Base-by-base conservation (phyloP, 148 eudicot species). In the Linanthus parryae region DNA sequence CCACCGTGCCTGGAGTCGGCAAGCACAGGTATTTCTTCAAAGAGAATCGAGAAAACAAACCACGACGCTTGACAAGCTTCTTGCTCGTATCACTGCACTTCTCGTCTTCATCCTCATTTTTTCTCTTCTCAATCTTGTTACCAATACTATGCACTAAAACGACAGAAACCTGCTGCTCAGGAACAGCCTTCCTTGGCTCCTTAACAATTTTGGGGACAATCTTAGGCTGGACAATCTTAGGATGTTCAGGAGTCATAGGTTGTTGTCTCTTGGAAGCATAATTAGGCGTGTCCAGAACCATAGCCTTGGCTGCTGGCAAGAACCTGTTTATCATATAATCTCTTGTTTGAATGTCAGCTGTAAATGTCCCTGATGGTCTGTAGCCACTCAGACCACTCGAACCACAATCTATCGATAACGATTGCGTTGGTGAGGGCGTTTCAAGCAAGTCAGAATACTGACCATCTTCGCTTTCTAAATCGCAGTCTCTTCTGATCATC, bases 251-350 rank as follows among this genome's bases (percentile, higher is more conserved):
- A 31, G 56, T 52, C 37, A 48, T 67, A 5, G 62, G 28, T 41
- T 75, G 82, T 72, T 72, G n/a, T n/a, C n/a, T 82, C 68, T 72
- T 82, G 11, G 78, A 48, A 16, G 66, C 75, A 61, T 77, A 63
- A 33, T 82, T 81, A 44, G 97, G 88, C 5, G 85, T 73, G 34
- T 77, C 91, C 26, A 89, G 26, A 19, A 80, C 79, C 72, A 76
- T 82, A 53, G 95, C 95, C 66, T 83, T 82, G 6, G 97, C 90
- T 21, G 97, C 97, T 13, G 90, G 95, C 54, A 89, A 65, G 60
- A 89, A 89, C n/a, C 97, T 77, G 25, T 66, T 83, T 79, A 89
- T 82, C 87, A 89, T 79, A 50, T 82, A 73, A 44, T 85, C 91
- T 24, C 77, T 73, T 18, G 89, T 68, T 48, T 68, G 75, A 14